Conservation (phyloP, 2,329 filamentous ascomycete species). For the Colletotrichum sp. region DNA sequence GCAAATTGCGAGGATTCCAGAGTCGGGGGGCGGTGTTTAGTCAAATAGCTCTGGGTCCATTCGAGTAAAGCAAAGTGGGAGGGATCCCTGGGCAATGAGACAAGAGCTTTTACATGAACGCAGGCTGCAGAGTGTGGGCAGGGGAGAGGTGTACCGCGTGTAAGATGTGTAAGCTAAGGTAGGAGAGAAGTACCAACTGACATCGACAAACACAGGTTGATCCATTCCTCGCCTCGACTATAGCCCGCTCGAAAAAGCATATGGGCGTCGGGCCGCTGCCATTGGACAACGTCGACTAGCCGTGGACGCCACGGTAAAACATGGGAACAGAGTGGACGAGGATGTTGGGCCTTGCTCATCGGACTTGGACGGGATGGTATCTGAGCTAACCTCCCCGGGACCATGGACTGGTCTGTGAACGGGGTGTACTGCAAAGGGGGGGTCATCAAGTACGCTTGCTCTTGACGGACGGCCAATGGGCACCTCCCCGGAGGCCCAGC, state of each 20-base stretch:
- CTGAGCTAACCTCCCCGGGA: slow-evolving; percentile 2
- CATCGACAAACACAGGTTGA: slow-evolving; percentile 1
- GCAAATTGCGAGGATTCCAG: slow-evolving; percentile 20
- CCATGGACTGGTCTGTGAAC: background rate
- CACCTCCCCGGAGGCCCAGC: slow-evolving; percentile 16
- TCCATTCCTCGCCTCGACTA: slow-evolving; percentile 19
- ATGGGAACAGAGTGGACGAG: slow-evolving; percentile 10
- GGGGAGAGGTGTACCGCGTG: background rate
- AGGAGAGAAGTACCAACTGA: background rate
- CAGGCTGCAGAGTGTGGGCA: background rate
- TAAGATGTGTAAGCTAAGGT: background rate
- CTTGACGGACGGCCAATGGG: slow-evolving; percentile 5
- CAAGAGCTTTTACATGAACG: slow-evolving; percentile 3
- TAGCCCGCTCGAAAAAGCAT: slow-evolving; percentile 7
- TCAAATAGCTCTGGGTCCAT: slow-evolving; percentile 16
- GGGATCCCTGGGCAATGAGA: slow-evolving; percentile 10
- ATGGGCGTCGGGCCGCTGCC: background rate
- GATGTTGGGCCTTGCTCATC: background rate
- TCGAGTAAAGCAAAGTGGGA: background rate
- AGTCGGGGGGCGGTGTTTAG: slow-evolving; percentile 19
- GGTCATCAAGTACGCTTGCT: background rate
- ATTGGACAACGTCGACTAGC: slow-evolving; percentile 11
- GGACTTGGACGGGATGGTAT: background rate
- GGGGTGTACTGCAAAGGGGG: background rate
- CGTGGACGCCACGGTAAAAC: slow-evolving; percentile 14